phyloP scores from a whole-genome alignment of 2,329 filamentous ascomycete genomes.

The Mycogone perniciosa region DNA sequence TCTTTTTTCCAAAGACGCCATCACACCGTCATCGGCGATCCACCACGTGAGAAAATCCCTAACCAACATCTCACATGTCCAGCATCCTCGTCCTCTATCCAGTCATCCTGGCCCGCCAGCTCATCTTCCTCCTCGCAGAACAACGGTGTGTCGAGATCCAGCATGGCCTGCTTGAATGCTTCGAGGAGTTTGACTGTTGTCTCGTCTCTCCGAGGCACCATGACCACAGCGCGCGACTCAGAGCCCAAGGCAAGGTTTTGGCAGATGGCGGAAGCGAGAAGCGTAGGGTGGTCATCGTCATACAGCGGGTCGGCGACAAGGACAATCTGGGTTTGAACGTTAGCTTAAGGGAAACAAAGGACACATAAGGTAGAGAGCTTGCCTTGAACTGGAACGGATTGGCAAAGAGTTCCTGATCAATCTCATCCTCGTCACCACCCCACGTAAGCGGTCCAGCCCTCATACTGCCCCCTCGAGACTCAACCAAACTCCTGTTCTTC shows the following conservation, averaged over 20 bases:
- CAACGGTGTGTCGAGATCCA: constrained; percentile 39
- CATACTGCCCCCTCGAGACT: constrained; percentile 48
- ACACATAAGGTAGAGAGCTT: neutral
- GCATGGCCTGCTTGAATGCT: constrained; percentile 58
- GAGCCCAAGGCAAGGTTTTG: constrained; percentile 54
- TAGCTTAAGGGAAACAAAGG: fast-evolving
- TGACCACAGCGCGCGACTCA: constrained; percentile 64
- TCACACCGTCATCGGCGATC: constrained; percentile 8
- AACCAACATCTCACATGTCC: constrained; percentile 60
- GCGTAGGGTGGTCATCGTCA: constrained; percentile 70
- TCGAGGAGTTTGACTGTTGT: constrained; percentile 57
- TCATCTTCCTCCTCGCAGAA: constrained; percentile 53
- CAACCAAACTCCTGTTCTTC: constrained; percentile 54
- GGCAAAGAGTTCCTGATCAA: constrained; percentile 40
- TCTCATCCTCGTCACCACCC: constrained; percentile 46
- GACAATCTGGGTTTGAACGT: constrained; percentile 50
- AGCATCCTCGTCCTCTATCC: constrained; percentile 50
- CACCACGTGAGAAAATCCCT: constrained; percentile 48
- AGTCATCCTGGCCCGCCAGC: constrained; percentile 66
- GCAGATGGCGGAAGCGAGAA: constrained; percentile 65
- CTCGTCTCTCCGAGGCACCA: constrained; percentile 71
- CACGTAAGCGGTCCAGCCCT: constrained; percentile 68
- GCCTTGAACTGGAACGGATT: constrained; percentile 47
- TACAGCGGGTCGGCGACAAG: constrained; percentile 85
- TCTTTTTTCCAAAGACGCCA: neutral